Evolutionary conservation across 2,329 filamentous ascomycete species (phyloP), one percentile per base, ranked within the genome.

Genomic region (Claviceps quebecensis): DNA sequence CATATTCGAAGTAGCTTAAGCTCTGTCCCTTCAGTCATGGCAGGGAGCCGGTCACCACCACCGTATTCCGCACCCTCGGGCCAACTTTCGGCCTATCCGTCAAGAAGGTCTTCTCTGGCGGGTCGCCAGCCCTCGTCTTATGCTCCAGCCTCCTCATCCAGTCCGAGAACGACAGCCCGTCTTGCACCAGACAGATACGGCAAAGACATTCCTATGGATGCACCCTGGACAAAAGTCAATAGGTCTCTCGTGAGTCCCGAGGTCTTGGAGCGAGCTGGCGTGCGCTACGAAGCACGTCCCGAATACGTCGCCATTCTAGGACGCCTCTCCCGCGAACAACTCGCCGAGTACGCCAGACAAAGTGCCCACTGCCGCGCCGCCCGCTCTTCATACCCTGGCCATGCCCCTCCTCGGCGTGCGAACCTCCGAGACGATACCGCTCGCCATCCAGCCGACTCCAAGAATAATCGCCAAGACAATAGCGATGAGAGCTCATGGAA

Each of bases 271-370:
- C 67, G 70, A 46, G 75, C 75, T 5, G 70, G 75, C 9, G 69
- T 78, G 17, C 72, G 78, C 13, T 81, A 78, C 57, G 78, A 81
- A 61, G 78, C 78, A 9, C 70, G 76, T 3, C 77, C 77, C 0
- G 70, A 73, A 2, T 81, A 78, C 54, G 77, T 81, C 2, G 80
- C 79, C 13, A 65, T 83, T 4, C 69, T 83, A 0, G 80, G 80
- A 4, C 67, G 73, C 14, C 66, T 83, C 2, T 67, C 67, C 2
- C 70, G 69, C 1, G 72, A 76, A 13, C 62, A 82, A 44, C 73
- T 84, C 40, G 65, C 67, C 19, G 67, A 74, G 6, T 76, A 71
- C 51, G 77, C 78, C 1, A 68, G 69, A 4, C 66, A 69, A 49
- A 79, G 71, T 40, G 67, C 67, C 8, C 71, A 75, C 29, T 70